A percentile compares a stretch with the other conserved stretches of the same genome.
These are phyloP conservation scores for Claviceps quebecensis DNA, from an alignment of 2,329 filamentous ascomycete genomes.

Conservation along the genomic window DNA sequence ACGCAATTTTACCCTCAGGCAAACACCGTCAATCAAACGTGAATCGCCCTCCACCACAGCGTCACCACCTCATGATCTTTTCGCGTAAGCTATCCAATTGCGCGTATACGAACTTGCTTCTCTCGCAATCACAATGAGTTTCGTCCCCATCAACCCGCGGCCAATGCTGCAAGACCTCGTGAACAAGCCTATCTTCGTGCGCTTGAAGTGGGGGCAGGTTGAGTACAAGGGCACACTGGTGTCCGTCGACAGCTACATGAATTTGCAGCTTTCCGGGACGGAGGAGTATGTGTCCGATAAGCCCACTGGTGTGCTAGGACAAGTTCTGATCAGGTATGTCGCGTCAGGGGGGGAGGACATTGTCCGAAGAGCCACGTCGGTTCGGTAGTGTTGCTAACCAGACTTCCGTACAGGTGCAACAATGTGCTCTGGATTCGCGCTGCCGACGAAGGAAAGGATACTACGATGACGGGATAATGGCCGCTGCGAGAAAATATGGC, in stretches of 20 bases:
- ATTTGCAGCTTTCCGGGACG: constrained; percentile 80
- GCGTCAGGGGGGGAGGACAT: not conserved
- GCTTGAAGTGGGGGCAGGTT: constrained; percentile 94
- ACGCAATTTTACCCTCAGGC: constrained; percentile 1
- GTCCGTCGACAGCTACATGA: constrained; percentile 97
- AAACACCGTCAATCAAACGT: not conserved
- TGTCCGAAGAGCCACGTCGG: not conserved
- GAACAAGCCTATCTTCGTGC: constrained; percentile 79
- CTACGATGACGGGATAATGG: constrained; percentile 5
- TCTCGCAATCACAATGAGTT: constrained; percentile 28
- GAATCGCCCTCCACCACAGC: not conserved
- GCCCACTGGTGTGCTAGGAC: constrained; percentile 69
- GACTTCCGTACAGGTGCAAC: constrained; percentile 53
- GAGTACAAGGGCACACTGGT: constrained; percentile 93
- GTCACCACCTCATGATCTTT: not conserved
- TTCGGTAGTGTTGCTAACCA: constrained; percentile 1
- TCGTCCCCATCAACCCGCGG: constrained; percentile 91
- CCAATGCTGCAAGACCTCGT: constrained; percentile 91
- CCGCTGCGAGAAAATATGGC: not conserved
- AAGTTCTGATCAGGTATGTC: constrained; percentile 76
- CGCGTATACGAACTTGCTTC: not conserved
- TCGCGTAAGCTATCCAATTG: not conserved
- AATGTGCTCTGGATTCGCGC: constrained; percentile 88
- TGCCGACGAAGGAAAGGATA: constrained; percentile 6
- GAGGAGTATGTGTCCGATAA: constrained; percentile 88